Evolutionary conservation across 345 rosid species (phyloP), one percentile per base, ranked within the genome.

Genomic region (Populus ilicifolia): DNA sequence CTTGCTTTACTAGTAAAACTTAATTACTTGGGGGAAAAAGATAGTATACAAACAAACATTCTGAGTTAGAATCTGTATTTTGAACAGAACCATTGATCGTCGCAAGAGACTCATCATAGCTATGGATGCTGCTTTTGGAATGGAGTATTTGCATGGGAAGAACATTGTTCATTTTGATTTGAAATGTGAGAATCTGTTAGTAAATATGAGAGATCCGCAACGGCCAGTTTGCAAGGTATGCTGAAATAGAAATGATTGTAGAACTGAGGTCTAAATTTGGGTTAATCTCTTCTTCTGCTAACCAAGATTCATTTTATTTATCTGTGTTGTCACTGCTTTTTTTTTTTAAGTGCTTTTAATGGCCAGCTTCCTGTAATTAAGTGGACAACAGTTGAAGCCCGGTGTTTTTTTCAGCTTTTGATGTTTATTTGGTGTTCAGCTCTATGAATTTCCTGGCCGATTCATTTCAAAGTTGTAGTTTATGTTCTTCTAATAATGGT

Each of bases 181-280:
- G 82, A 96, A 96, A 88, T 93, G 99, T 73, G 99, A 93, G 83
- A 96, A 96, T 80, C 91, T 96, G 80, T 84, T 93, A 29, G 98
- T 96, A 75, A 96, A 96, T 87, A 96, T 96, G 99, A 89, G 98
- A 88, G 99, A 96, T 82, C 97, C 99, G 11, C 99, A 96, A 78
- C 91, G 97, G 68, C 98, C 99, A 30, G 85, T 96, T 71, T 96
- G 98, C 89, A 96, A 96, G 99, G 98, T 90, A 83, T 39, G 77
- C 71, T 77, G 75, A 50, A 38, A 75, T 62, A 25, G 29, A 20
- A 50, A n/a, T 43, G 75, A 30, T 50, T 36, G 36, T 61, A 29
- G 29, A 44, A 65, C 13, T 73, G 69, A 69, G 25, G 30, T 78
- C 72, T 7, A 36, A n/a, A 77, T 73, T 50, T 84, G 63, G 38